phyloP scores from a whole-genome alignment of 768 basidiomycete species.

The Stropharia rugosoannulata region DNA sequence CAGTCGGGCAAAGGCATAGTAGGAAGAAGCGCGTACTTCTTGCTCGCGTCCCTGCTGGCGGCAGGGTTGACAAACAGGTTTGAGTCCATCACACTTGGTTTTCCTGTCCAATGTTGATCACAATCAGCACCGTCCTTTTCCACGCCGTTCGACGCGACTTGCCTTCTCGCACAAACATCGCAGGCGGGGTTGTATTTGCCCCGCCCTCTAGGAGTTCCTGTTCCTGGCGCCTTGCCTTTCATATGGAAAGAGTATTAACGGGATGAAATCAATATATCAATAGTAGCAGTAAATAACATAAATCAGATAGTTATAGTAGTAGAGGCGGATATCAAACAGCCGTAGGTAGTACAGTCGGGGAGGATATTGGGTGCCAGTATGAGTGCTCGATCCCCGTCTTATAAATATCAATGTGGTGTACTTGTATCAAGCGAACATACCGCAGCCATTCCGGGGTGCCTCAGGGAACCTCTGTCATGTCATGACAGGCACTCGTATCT shows the following conservation, averaged over 20 bases:
- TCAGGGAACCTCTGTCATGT: too few relatives aligned
- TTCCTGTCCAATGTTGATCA: conserved; percentile 29
- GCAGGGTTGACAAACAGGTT: conserved; percentile 44
- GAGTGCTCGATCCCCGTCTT: not conserved
- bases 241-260: conserved; percentile 3
- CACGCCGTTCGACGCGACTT: conserved; percentile 13
- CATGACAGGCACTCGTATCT: too few relatives aligned
- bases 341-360: too few relatives aligned
- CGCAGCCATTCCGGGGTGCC: too few relatives aligned
- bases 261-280: not conserved
- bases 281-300: not conserved
- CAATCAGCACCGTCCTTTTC: conserved; percentile 6
- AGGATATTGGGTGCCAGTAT: not conserved
- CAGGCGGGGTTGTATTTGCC: conserved; percentile 24
- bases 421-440: too few relatives aligned
- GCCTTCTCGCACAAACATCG: conserved; percentile 34
- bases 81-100: conserved; percentile 44
- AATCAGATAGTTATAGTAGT: not conserved
- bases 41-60: conserved; percentile 32
- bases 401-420: too few relatives aligned
- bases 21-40: conserved; percentile 29
- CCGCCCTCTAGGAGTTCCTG: conserved; percentile 19
- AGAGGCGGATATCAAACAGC: not conserved
- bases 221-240: conserved; percentile 18
- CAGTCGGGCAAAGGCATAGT: not conserved